Evolutionary conservation across 768 basidiomycete genomes (phyloP).

Genomic region (Suillus subalutaceus): DNA sequence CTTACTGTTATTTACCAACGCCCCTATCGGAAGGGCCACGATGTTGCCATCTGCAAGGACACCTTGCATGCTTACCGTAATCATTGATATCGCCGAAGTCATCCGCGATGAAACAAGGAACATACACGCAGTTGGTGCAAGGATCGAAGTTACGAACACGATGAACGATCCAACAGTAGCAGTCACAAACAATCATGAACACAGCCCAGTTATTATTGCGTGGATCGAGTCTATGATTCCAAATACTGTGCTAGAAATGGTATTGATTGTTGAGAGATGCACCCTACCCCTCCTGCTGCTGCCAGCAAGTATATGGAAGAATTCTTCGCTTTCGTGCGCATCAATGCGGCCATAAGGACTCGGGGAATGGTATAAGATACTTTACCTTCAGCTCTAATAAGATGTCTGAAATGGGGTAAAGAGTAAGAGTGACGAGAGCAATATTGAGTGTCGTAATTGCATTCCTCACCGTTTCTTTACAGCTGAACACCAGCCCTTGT

Average conservation of each 20-base stretch:
- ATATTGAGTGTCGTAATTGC: slow-evolving; percentile 32
- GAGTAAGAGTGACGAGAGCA: slow-evolving; percentile 30
- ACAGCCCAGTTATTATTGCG: slow-evolving; percentile 20
- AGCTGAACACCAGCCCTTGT: not conserved
- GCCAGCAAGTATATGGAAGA: slow-evolving; percentile 27
- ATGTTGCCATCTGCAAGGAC: slow-evolving; percentile 24
- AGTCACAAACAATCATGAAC: slow-evolving; percentile 27
- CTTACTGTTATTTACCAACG: slow-evolving; percentile 1
- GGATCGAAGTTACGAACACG: slow-evolving; percentile 18
- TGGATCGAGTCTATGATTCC: slow-evolving; percentile 19
- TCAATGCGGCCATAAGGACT: not conserved
- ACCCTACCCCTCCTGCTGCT: slow-evolving; percentile 17
- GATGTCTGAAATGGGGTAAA: slow-evolving; percentile 25
- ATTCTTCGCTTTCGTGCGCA: slow-evolving; percentile 22
- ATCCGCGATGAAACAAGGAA: too few relatives aligned
- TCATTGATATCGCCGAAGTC: not conserved
- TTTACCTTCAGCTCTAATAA: slow-evolving; percentile 24
- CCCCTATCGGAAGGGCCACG: slow-evolving; percentile 26
- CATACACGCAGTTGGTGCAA: slow-evolving; percentile 31
- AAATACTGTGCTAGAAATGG: slow-evolving; percentile 28
- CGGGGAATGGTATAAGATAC: not conserved
- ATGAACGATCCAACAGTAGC: slow-evolving; percentile 24
- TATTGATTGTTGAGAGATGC: slow-evolving; percentile 27
- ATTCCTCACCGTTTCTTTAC: slow-evolving; percentile 30
- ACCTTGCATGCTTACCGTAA: slow-evolving; percentile 25